A percentile compares a stretch with the other conserved stretches of the same genome.
Conservation (phyloP, 768 basidiomycete genomes). For the Chalciporus pseudorubinellus region DNA sequence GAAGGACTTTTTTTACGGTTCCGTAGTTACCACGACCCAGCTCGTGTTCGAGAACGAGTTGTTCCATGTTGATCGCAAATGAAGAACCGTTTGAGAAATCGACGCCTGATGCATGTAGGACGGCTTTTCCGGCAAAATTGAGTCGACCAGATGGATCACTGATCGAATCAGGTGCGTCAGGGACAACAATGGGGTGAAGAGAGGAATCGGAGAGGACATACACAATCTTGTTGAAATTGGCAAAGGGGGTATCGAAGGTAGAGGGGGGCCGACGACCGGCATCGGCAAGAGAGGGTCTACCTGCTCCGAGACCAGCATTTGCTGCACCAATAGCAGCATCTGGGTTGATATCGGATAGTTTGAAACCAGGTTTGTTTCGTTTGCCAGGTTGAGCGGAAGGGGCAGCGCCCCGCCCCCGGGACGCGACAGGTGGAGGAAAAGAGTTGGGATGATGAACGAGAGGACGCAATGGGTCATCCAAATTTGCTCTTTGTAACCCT, state of each 20-base stretch:
- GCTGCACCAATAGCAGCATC: conserved; percentile 51
- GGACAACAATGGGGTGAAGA: conserved; percentile 8
- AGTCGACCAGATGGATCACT: conserved; percentile 97
- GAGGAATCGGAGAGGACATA: conserved; percentile 44
- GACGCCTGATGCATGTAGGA: conserved; percentile 85
- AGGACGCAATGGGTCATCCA: conserved; percentile 29
- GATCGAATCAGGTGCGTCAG: conserved; percentile 2
- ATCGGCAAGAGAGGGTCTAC: conserved; percentile 52
- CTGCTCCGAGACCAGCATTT: conserved; percentile 69
- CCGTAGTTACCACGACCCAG: conserved; percentile 97
- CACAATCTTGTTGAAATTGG: conserved; percentile 94
- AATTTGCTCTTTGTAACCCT: conserved; percentile 37
- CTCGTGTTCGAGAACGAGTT: conserved; percentile 88
- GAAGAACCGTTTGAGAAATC: conserved; percentile 89
- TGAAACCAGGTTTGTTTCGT: conserved; percentile 54
- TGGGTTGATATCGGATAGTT: conserved; percentile 60
- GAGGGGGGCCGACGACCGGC: conserved; percentile 35
- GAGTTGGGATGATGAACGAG: conserved; percentile 35
- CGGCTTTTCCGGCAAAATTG: conserved; percentile 90
- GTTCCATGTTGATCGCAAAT: conserved; percentile 92
- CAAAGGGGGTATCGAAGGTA: conserved; percentile 74
- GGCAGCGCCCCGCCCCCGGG: conserved; percentile 30
- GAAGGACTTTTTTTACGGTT: conserved; percentile 93
- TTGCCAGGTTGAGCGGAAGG: conserved; percentile 37
- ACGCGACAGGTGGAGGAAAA: conserved; percentile 32